These are phyloP conservation scores for Candida jianshihensis DNA, from an alignment of 805 yeast species.

Conservation along the genomic window DNA sequence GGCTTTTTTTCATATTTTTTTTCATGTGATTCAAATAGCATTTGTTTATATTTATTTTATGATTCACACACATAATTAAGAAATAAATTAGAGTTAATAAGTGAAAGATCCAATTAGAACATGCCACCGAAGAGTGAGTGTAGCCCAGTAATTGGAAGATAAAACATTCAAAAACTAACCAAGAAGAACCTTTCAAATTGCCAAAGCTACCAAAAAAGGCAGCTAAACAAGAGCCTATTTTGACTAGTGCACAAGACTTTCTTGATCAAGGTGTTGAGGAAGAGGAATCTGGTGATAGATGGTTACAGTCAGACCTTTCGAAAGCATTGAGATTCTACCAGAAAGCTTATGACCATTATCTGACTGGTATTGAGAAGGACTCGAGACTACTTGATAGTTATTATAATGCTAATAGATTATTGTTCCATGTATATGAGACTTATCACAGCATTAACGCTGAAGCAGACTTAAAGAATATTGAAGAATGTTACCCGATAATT, in stretches of 20 bases:
- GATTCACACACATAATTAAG: too few relatives aligned
- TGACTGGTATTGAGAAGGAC: conserved; percentile 21
- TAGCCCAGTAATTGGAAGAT: too few relatives aligned
- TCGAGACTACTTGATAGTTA: conserved; percentile 35
- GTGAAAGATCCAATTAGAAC: neutral
- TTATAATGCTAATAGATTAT: conserved; percentile 53
- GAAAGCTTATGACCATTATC: conserved; percentile 42
- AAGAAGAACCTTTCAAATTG: conserved; percentile 12
- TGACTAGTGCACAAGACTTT: conserved; percentile 40
- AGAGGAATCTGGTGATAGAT: conserved; percentile 73
- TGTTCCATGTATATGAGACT: conserved; percentile 52
- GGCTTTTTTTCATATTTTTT: too few relatives aligned
- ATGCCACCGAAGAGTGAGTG: conserved; percentile 18
- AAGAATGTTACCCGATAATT: conserved; percentile 8
- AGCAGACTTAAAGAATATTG: conserved; percentile 28
- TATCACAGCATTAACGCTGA: conserved; percentile 34
- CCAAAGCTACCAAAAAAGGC: conserved; percentile 13
- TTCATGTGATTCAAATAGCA: too few relatives aligned
- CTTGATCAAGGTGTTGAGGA: conserved; percentile 51
- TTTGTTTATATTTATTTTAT: too few relatives aligned
- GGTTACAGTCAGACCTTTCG: conserved; percentile 59
- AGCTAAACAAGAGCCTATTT: conserved; percentile 2
- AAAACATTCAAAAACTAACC: too few relatives aligned
- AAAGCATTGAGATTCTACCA: conserved; percentile 63
- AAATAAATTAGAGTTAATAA: too few relatives aligned